phyloP scores from a whole-genome alignment of 805 yeast genomes.

The Cyberlindnera xylosilytica region DNA sequence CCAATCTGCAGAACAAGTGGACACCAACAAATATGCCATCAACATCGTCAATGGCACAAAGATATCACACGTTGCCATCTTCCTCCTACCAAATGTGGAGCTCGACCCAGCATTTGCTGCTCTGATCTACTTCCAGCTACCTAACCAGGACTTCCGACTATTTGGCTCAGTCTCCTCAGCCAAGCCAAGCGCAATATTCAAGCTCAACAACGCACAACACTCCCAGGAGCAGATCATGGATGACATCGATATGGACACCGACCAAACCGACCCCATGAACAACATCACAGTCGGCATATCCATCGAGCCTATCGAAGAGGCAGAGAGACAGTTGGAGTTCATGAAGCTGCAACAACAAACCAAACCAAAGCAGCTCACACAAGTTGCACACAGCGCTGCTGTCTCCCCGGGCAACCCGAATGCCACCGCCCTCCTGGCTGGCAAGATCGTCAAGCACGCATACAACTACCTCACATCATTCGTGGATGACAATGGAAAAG shows the following conservation, averaged over 20 bases:
- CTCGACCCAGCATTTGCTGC: slow-evolving; percentile 75
- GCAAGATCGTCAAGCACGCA: slow-evolving; percentile 86
- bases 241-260: slow-evolving; percentile 55
- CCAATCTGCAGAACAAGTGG: slow-evolving; percentile 60
- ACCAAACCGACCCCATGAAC: slow-evolving; percentile 26
- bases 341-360: slow-evolving; percentile 22
- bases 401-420: slow-evolving; percentile 35
- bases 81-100: slow-evolving; percentile 77
- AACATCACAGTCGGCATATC: slow-evolving; percentile 75
- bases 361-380: slow-evolving; percentile 20
- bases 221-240: slow-evolving; percentile 39
- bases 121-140: slow-evolving; percentile 79
- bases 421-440: slow-evolving; percentile 64
- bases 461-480: slow-evolving; percentile 90
- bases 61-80: slow-evolving; percentile 77
- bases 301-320: slow-evolving; percentile 72
- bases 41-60: slow-evolving; percentile 59
- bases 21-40: slow-evolving; percentile 62
- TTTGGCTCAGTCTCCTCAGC: slow-evolving; percentile 58
- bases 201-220: slow-evolving; percentile 52
- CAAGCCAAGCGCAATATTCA: slow-evolving; percentile 92
- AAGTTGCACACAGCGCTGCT: slow-evolving; percentile 27
- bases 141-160: slow-evolving; percentile 52
- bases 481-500: slow-evolving; percentile 73
- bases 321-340: slow-evolving; percentile 52